phyloP scores from a whole-genome alignment of 2,329 filamentous ascomycete species.

The Phialocephala subalpina region DNA sequence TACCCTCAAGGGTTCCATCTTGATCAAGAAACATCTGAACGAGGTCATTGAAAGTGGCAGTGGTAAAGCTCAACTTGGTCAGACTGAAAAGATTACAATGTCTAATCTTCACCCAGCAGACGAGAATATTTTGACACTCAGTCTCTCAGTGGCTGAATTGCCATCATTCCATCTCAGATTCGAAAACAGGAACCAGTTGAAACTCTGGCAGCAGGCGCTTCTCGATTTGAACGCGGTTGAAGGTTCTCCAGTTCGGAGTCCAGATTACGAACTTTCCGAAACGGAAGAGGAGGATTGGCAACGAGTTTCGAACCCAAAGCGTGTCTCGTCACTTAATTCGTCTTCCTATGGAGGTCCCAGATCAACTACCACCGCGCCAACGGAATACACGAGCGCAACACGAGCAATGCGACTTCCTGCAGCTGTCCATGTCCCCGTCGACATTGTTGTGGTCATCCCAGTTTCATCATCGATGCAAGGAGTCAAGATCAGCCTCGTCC shows the following conservation, averaged over 20 bases:
- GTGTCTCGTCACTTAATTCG: conserved; percentile 84
- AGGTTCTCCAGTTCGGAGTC: conserved; percentile 66
- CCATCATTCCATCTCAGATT: conserved; percentile 95
- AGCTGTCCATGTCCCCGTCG: conserved; percentile 83
- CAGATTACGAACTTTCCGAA: conserved; percentile 85
- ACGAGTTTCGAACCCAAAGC: conserved; percentile 64
- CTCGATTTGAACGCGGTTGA: conserved; percentile 82
- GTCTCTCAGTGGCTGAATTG: conserved; percentile 88
- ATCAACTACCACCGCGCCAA: conserved; percentile 87
- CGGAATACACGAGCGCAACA: conserved; percentile 81
- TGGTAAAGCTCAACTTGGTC: conserved; percentile 47
- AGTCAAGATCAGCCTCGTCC: conserved; percentile 94
- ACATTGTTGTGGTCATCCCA: conserved; percentile 95
- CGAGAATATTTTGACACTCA: conserved; percentile 86
- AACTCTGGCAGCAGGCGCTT: conserved; percentile 89
- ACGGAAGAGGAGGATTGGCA: conserved; percentile 91
- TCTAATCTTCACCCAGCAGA: conserved; percentile 58
- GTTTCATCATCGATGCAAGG: conserved; percentile 99
- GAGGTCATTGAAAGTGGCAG: conserved; percentile 77
- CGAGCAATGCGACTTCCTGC: conserved; percentile 48
- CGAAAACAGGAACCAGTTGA: conserved; percentile 81
- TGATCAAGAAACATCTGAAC: conserved; percentile 97
- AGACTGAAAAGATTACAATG: conserved; percentile 44
- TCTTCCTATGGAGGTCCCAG: conserved; percentile 81
- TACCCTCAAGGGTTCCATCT: conserved; percentile 94